Evolutionary conservation across 306 rosid genomes (phyloP).

Genomic region (Macrotyloma uniflorum): DNA sequence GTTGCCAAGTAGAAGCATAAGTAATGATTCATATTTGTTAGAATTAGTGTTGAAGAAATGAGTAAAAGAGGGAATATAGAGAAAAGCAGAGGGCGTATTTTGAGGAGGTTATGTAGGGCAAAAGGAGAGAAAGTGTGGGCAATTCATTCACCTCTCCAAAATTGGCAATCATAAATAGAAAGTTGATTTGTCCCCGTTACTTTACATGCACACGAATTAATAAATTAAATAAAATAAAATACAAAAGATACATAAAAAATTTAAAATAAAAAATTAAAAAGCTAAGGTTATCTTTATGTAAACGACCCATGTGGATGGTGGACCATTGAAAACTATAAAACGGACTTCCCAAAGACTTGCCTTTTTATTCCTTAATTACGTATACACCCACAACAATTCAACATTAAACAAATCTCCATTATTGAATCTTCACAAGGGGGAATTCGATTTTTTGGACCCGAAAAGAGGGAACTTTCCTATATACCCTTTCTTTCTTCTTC

Average conservation of each 20-base stretch:
- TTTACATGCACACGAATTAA: slow-evolving; percentile 44
- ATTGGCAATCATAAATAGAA: slow-evolving; percentile 38
- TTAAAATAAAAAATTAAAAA: neutral
- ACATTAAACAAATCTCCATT: slow-evolving; percentile 66
- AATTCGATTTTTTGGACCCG: slow-evolving; percentile 60
- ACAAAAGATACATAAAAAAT: neutral
- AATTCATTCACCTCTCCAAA: slow-evolving; percentile 28
- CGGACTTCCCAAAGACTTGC: slow-evolving; percentile 76
- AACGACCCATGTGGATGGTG: slow-evolving; percentile 86
- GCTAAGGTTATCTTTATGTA: slow-evolving; percentile 51
- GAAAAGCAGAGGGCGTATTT: neutral
- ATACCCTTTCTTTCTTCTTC: slow-evolving; percentile 48
- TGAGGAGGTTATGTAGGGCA: neutral
- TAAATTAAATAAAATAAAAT: neutral
- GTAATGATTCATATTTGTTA: slow-evolving; percentile 4
- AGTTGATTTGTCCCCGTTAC: slow-evolving; percentile 49
- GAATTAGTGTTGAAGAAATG: slow-evolving; percentile 10
- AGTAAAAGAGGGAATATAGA: neutral
- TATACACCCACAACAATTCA: slow-evolving; percentile 68
- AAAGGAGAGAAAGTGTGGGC: neutral
- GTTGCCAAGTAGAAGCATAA: neutral
- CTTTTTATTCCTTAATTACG: slow-evolving; percentile 69
- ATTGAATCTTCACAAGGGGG: slow-evolving; percentile 77
- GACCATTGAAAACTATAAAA: slow-evolving; percentile 69
- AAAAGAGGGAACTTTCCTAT: slow-evolving; percentile 71